These are phyloP conservation scores for Penicillium waksmanii DNA, from an alignment of 495 filamentous ascomycete genomes.

Conservation along the genomic window DNA sequence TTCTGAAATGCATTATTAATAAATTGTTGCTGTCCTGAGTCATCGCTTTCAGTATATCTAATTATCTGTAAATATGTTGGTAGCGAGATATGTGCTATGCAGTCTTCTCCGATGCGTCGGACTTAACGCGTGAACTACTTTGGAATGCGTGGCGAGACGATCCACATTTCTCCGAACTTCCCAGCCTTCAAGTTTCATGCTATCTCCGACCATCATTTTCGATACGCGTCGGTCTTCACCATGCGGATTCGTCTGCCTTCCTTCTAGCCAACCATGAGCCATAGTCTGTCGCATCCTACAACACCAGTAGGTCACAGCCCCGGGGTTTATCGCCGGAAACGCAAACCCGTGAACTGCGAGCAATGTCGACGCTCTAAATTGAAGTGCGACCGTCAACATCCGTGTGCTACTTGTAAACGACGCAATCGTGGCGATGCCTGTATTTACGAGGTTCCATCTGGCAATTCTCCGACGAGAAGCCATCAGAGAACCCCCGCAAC, in stretches of 20 bases:
- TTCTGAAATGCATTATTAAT: too few relatives aligned
- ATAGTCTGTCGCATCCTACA: neutral
- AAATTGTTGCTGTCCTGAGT: too few relatives aligned
- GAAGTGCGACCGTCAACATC: conserved; percentile 29
- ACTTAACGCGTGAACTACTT: neutral
- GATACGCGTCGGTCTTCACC: neutral
- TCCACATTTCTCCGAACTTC: neutral
- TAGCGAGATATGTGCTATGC: neutral
- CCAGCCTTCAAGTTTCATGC: neutral
- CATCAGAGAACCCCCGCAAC: neutral
- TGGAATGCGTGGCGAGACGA: neutral
- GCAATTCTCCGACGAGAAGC: neutral
- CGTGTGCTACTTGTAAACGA: conserved; percentile 21
- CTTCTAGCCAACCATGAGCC: neutral
- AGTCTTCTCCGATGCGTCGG: neutral
- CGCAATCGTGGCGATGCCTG: conserved; percentile 10
- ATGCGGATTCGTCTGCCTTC: neutral
- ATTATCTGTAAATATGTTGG: neutral
- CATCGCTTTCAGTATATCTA: too few relatives aligned
- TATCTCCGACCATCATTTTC: neutral
- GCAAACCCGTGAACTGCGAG: conserved; percentile 23
- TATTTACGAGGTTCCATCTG: neutral
- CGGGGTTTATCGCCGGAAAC: neutral
- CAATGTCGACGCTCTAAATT: conserved; percentile 28
- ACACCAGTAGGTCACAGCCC: neutral